Conservation (phyloP, 805 yeast species). For the Teunomyces funiuensis region DNA sequence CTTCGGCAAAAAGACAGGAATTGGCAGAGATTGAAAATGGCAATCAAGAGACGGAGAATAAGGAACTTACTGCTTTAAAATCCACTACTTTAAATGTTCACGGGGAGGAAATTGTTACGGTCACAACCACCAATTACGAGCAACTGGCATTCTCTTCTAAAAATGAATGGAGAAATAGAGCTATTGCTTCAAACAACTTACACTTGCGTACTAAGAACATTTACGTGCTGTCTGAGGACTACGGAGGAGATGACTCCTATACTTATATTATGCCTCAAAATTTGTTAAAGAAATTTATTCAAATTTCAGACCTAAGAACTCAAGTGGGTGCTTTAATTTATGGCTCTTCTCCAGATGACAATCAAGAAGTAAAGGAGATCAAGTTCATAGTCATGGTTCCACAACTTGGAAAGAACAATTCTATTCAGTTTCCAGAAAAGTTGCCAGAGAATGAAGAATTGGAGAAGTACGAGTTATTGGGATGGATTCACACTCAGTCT, state of each 20-base stretch:
- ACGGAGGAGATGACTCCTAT: constrained; percentile 43
- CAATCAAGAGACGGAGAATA: constrained; percentile 41
- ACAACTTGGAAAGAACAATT: constrained; percentile 73
- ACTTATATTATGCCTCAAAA: constrained; percentile 85
- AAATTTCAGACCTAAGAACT: constrained; percentile 74
- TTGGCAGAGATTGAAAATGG: constrained; percentile 68
- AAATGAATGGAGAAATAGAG: constrained; percentile 88
- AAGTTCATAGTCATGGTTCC: constrained; percentile 77
- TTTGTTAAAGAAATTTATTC: constrained; percentile 71
- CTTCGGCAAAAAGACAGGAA: constrained; percentile 83
- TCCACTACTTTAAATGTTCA: constrained; percentile 86
- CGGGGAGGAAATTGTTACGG: constrained; percentile 94
- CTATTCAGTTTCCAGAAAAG: constrained; percentile 58
- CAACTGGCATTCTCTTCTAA: constrained; percentile 79
- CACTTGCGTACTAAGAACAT: constrained; percentile 70
- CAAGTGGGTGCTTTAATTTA: constrained; percentile 81
- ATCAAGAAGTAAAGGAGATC: constrained; percentile 73
- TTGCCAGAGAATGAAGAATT: constrained; percentile 41
- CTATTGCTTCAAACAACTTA: constrained; percentile 72
- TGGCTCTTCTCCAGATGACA: constrained; percentile 77
- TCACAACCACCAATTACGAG: constrained; percentile 87
- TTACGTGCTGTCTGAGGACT: constrained; percentile 66
- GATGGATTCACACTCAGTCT: constrained; percentile 92
- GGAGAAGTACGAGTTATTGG: constrained; percentile 68
- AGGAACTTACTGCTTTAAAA: constrained; percentile 71